Base-by-base conservation (phyloP, 306 rosid species). In the Albizia julibrissin region DNA sequence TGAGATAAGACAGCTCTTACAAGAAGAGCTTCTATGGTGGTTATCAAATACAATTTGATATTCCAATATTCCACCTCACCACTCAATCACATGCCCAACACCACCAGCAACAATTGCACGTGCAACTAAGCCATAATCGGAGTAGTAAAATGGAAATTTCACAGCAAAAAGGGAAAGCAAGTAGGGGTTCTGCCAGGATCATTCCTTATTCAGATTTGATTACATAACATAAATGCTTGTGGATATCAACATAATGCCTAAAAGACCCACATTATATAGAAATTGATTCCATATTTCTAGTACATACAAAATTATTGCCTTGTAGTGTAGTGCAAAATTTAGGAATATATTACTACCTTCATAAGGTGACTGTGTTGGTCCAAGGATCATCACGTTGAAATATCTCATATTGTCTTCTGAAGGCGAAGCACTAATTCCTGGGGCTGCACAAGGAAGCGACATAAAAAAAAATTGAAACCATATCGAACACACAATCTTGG, bases 401-500 rank as follows among this genome's bases (percentile, higher is more conserved):
- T 94, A 91, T 29, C 98, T 86, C 98, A 94, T 94, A 75, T 94
- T 94, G 43, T 92, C 98, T 79, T 94, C 98, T 1, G 98, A 94
- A 14, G 98, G 98, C 39, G 98, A 94, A 24, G 98, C 98, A 79
- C 97, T 94, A 76, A 94, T 92, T 61, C 98, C 98, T 12, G 98
- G 98, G 5, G 98, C 98, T 94, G 92, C 83, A 86, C 64, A 49
- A 77, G 11, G 58, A 86, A 1, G 84, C 74, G 76, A 81, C 71
- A 84, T 37, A 14, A 73, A 72, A n/a, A 86, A 27, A 80, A 65
- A 59, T 40, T 49, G 33, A 44, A 16, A 24, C 42, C 81, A 81
- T 72, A 79, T 68, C 70, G 50, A 49, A 42, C 27, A 44, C 52
- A 10, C 18, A 43, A 42, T 22, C 21, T 40, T 42, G 21, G 19